These are phyloP conservation scores for Colletotrichum viniferum DNA, from an alignment of 2,329 filamentous ascomycete species.

Conservation along the genomic window DNA sequence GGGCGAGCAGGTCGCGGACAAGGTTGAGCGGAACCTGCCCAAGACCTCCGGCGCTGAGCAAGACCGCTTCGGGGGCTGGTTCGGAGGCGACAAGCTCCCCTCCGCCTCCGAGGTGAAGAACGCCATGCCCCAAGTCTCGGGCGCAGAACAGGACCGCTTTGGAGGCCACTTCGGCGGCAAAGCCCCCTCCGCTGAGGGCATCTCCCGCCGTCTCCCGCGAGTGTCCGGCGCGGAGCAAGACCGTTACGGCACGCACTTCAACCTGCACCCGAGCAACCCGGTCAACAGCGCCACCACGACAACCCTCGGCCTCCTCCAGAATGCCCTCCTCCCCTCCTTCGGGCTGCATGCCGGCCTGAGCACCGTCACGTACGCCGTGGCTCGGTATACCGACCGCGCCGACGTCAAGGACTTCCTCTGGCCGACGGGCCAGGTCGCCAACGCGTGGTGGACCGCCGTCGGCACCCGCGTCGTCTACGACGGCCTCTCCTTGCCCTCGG, in stretches of 20 bases:
- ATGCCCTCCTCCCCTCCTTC: constrained; percentile 58
- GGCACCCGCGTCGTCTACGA: constrained; percentile 52
- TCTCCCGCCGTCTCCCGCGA: constrained; percentile 6
- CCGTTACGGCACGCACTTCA: constrained; percentile 28
- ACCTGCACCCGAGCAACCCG: constrained; percentile 11
- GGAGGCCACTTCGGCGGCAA: constrained; percentile 13
- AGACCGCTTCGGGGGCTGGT: constrained; percentile 23
- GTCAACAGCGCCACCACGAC: constrained; percentile 21
- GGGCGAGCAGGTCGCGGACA: neutral
- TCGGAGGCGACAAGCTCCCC: constrained; percentile 21
- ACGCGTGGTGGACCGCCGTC: constrained; percentile 65
- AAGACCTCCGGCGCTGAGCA: constrained; percentile 21
- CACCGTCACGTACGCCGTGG: constrained; percentile 54
- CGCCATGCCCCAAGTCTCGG: neutral
- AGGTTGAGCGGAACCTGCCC: constrained; percentile 9
- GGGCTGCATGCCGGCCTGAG: constrained; percentile 57
- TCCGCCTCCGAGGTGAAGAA: constrained; percentile 23
- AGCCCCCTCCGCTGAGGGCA: neutral
- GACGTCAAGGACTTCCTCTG: constrained; percentile 67
- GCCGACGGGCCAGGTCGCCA: constrained; percentile 58
- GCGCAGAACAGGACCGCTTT: constrained; percentile 19
- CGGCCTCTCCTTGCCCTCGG: constrained; percentile 48
- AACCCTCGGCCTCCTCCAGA: constrained; percentile 53
- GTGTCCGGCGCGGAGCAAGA: constrained; percentile 20
- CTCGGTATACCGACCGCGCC: constrained; percentile 55